These are phyloP conservation scores for Lyophyllum semitale DNA, from an alignment of 768 basidiomycete genomes.

Conservation along the genomic window DNA sequence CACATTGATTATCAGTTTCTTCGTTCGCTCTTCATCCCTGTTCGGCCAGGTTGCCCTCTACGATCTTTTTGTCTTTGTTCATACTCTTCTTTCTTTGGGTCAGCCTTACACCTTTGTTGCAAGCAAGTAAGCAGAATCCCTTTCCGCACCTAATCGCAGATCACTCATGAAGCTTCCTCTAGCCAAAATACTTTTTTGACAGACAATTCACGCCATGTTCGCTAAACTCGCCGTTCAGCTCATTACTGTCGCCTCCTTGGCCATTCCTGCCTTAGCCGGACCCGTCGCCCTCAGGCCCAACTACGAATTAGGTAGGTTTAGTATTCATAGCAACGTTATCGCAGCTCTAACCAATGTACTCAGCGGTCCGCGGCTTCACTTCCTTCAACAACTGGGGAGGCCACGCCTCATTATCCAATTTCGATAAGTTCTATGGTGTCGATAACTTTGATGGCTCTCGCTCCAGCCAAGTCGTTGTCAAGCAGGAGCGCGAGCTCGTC, in stretches of 20 bases:
- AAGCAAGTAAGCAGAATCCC: constrained; percentile 22
- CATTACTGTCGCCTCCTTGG: constrained; percentile 32
- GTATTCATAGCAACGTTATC: not conserved
- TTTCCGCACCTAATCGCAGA: constrained; percentile 4
- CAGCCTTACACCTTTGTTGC: constrained; percentile 31
- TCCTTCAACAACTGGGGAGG: constrained; percentile 43
- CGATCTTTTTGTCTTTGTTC: constrained; percentile 33
- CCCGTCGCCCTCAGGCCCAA: constrained; percentile 28
- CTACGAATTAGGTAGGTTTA: constrained; percentile 26
- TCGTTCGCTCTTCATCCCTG: constrained; percentile 24
- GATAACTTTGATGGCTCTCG: constrained; percentile 43
- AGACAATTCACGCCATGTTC: constrained; percentile 36
- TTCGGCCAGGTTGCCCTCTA: constrained; percentile 43
- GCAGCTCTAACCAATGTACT: not conserved
- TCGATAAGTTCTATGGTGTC: constrained; percentile 49
- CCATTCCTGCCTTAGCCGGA: constrained; percentile 30
- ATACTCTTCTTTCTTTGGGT: constrained; percentile 23
- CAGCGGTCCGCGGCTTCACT: constrained; percentile 14
- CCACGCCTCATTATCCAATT: constrained; percentile 33
- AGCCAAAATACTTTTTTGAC: constrained; percentile 16
- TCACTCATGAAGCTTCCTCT: not conserved
- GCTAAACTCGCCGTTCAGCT: constrained; percentile 35
- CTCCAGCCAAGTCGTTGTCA: constrained; percentile 34
- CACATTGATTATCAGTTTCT: constrained; percentile 13
- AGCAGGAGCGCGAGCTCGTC: constrained; percentile 36